These are phyloP conservation scores for Macrolepiota dolichaula DNA, from an alignment of 768 basidiomycete genomes.

Conservation along the genomic window DNA sequence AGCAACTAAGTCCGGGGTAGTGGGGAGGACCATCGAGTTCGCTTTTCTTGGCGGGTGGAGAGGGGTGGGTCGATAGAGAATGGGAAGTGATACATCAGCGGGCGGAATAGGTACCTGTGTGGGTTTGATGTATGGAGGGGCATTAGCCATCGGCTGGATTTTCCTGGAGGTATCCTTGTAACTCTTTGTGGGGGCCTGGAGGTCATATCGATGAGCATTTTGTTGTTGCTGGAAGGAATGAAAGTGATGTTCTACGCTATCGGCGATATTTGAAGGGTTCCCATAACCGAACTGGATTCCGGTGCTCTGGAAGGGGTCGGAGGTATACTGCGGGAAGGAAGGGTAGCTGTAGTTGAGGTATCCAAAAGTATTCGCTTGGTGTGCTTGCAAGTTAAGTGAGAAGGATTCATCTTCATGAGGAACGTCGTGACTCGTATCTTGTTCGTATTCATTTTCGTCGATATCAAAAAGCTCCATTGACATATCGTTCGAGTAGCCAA, in stretches of 20 bases:
- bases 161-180: constrained; percentile 3
- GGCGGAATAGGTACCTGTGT: constrained; percentile 14
- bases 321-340: constrained; percentile 22
- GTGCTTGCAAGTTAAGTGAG: constrained; percentile 29
- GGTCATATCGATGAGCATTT: not conserved
- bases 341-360: constrained; percentile 28
- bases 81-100: constrained; percentile 9
- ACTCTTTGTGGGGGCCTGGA: not conserved
- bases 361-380: constrained; percentile 29
- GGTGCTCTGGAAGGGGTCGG: constrained; percentile 38
- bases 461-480: constrained; percentile 67
- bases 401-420: constrained; percentile 33
- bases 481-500: constrained; percentile 37
- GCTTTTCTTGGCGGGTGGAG: constrained; percentile 1
- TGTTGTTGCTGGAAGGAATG: constrained; percentile 29
- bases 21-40: not conserved
- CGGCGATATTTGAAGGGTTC: constrained; percentile 31
- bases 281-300: constrained; percentile 18
- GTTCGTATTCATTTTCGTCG: constrained; percentile 61
- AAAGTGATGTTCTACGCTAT: constrained; percentile 42
- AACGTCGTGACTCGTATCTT: constrained; percentile 31
- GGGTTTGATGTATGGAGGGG: constrained; percentile 11
- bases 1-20: constrained; percentile 2
- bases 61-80: constrained; percentile 1
- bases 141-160: not conserved